These are phyloP conservation scores for Lentinula sp. DNA, from an alignment of 768 basidiomycete species.

Conservation along the genomic window DNA sequence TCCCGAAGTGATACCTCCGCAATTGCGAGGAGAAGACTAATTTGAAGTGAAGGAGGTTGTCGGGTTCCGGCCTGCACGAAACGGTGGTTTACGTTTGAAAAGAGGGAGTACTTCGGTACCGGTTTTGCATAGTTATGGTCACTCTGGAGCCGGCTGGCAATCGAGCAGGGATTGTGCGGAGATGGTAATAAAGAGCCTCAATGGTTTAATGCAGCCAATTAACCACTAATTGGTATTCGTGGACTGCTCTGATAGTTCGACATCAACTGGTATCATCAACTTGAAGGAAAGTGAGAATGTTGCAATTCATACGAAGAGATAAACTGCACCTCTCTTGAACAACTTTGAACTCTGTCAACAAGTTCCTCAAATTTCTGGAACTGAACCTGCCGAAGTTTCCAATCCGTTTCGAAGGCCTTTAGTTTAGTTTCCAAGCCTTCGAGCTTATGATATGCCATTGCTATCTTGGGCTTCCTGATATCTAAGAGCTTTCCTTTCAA, in stretches of 20 bases:
- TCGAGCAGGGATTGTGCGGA: conserved; percentile 7
- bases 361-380: not conserved
- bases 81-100: conserved; percentile 4
- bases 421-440: not conserved
- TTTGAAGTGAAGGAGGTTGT: conserved; percentile 1
- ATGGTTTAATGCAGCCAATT: not conserved
- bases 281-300: not conserved
- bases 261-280: not conserved
- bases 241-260: not conserved
- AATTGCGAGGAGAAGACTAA: not conserved
- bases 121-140: conserved; percentile 7
- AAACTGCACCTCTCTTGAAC: not conserved
- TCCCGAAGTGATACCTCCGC: not conserved
- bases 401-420: not conserved
- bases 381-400: not conserved
- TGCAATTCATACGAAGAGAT: not conserved
- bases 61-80: conserved; percentile 7
- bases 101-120: not conserved
- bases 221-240: not conserved
- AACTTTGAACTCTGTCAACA: not conserved
- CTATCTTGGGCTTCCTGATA: not conserved
- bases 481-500: not conserved
- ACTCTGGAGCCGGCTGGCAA: conserved; percentile 10
- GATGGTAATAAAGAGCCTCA: not conserved
- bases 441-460: not conserved